phyloP scores from a whole-genome alignment of 352 stramenopile genomes.

The Phytophthora tentaculata region DNA sequence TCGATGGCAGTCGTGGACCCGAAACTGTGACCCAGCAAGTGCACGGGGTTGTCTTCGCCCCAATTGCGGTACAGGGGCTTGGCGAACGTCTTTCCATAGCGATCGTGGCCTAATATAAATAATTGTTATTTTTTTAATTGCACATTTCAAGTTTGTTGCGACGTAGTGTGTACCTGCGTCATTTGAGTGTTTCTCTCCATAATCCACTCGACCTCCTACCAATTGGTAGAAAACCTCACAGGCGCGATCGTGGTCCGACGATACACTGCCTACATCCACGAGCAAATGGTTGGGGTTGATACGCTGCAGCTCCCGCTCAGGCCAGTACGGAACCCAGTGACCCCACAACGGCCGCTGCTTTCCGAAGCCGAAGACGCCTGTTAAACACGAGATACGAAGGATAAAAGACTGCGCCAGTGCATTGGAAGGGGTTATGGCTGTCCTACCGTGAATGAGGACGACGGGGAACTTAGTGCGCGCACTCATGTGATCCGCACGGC shows the following conservation, averaged over 20 bases:
- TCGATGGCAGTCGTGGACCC: constrained; percentile 73
- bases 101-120: constrained; percentile 39
- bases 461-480: constrained; percentile 57
- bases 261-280: constrained; percentile 62
- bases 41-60: constrained; percentile 58
- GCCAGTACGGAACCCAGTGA: constrained; percentile 60
- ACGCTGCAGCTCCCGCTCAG: constrained; percentile 46
- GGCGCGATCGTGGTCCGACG: constrained; percentile 73
- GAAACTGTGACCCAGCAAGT: constrained; percentile 69
- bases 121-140: constrained; percentile 5
- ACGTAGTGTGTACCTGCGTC: constrained; percentile 25
- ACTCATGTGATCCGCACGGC: constrained; percentile 24
- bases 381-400: neutral
- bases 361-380: constrained; percentile 70
- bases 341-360: constrained; percentile 52
- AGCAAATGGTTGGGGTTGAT: constrained; percentile 67
- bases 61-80: constrained; percentile 44
- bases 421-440: neutral
- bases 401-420: neutral
- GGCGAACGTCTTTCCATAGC: constrained; percentile 51
- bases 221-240: constrained; percentile 78
- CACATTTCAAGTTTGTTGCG: too few species aligned
- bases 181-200: constrained; percentile 53
- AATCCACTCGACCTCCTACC: constrained; percentile 62
- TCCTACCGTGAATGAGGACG: constrained; percentile 67